phyloP scores from a whole-genome alignment of 805 yeast genomes.

The Sungouiozyma ichnusensis region DNA sequence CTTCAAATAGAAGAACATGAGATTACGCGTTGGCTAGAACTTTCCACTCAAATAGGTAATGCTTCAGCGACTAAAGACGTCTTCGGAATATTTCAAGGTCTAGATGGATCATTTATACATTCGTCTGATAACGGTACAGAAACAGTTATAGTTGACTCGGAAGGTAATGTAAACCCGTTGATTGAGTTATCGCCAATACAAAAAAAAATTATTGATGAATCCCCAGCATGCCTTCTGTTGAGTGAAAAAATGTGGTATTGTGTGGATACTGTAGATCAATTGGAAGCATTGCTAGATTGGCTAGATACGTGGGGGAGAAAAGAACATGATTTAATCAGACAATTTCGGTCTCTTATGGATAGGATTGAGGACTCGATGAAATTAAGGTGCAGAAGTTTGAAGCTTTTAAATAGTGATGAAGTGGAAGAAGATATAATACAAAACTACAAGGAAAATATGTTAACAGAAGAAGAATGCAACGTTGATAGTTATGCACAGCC shows the following conservation, averaged over 20 bases:
- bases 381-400: slow-evolving; percentile 47
- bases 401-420: slow-evolving; percentile 33
- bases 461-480: slow-evolving; percentile 27
- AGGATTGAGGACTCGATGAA: slow-evolving; percentile 34
- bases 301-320: slow-evolving; percentile 65
- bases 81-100: slow-evolving; percentile 15
- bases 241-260: slow-evolving; percentile 55
- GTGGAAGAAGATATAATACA: slow-evolving; percentile 35
- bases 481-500: slow-evolving; percentile 6
- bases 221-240: slow-evolving; percentile 42
- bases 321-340: slow-evolving; percentile 51
- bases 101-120: slow-evolving; percentile 12
- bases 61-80: slow-evolving; percentile 19
- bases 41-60: slow-evolving; percentile 13
- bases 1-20: slow-evolving; percentile 25
- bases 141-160: slow-evolving; percentile 13
- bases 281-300: slow-evolving; percentile 51
- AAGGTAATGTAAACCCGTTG: slow-evolving; percentile 11
- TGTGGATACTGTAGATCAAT: slow-evolving; percentile 50
- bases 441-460: slow-evolving; percentile 30
- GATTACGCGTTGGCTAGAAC: slow-evolving; percentile 21
- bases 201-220: slow-evolving; percentile 60
- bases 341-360: slow-evolving; percentile 29
- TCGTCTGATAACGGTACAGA: slow-evolving; percentile 8
- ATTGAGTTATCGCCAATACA: slow-evolving; percentile 30